These are phyloP conservation scores for Glycyrrhiza uralensis DNA, from an alignment of 306 rosid genomes.

Conservation along the genomic window DNA sequence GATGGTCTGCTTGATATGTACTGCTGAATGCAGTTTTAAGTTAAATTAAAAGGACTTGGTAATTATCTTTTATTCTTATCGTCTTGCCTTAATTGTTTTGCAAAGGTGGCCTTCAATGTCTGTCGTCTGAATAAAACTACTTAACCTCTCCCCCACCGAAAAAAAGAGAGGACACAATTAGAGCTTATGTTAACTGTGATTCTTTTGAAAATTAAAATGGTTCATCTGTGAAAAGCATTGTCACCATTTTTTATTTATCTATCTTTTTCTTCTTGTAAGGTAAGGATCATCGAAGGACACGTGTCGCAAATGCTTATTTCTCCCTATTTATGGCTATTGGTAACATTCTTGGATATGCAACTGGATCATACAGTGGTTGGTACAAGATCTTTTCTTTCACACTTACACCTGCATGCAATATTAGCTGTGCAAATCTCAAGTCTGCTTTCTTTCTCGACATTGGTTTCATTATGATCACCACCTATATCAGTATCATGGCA, in stretches of 20 bases:
- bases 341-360: slow-evolving; percentile 82
- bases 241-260: background rate
- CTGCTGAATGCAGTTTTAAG: background rate
- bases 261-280: slow-evolving; percentile 44
- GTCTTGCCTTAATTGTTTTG: background rate
- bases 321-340: slow-evolving; percentile 95
- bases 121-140: background rate
- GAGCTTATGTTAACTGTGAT: background rate
- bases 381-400: slow-evolving; percentile 73
- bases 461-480: slow-evolving; percentile 60
- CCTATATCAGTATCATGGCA: slow-evolving; percentile 60
- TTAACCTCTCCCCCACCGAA: background rate
- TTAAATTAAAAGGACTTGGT: slow-evolving; percentile 4
- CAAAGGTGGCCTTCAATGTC: background rate
- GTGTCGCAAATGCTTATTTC: slow-evolving; percentile 93
- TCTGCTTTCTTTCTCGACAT: slow-evolving; percentile 78
- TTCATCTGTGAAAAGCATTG: background rate
- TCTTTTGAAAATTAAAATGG: background rate
- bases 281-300: slow-evolving; percentile 86
- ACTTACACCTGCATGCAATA: slow-evolving; percentile 57
- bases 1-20: background rate
- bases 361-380: slow-evolving; percentile 91
- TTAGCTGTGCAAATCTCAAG: slow-evolving; percentile 94
- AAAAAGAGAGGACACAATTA: background rate
- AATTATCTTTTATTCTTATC: background rate